A percentile compares a stretch with the other conserved stretches of the same genome.
These are phyloP conservation scores for Apiospora kogelbergensis DNA, from an alignment of 2,329 filamentous ascomycete species.

Conservation along the genomic window DNA sequence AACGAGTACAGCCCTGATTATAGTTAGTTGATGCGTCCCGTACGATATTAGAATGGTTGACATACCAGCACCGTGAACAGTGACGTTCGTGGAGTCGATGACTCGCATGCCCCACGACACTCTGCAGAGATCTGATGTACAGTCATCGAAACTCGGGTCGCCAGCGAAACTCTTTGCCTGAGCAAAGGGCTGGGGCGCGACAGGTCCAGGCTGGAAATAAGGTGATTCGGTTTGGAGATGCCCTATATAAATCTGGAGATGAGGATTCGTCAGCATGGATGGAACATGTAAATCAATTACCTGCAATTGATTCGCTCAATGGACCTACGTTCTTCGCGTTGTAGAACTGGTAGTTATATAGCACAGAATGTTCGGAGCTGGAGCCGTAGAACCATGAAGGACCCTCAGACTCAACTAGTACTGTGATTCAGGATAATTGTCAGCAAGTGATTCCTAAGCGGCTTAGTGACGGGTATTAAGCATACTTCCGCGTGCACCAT, in stretches of 20 bases:
- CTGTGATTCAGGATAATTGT: background rate
- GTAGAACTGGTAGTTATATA: constrained; percentile 53
- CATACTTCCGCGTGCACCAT: constrained; percentile 30
- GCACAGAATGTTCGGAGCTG: constrained; percentile 48
- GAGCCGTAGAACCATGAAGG: constrained; percentile 43
- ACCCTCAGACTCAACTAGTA: constrained; percentile 32
- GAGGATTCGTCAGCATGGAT: too few relatives aligned
- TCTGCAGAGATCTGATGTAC: constrained; percentile 21
- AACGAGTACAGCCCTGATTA: background rate
- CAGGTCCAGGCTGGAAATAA: constrained; percentile 48
- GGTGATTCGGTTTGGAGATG: constrained; percentile 43
- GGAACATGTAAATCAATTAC: too few relatives aligned
- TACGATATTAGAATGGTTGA: background rate
- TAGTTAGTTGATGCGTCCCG: background rate
- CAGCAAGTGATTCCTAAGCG: background rate
- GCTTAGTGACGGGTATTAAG: too few relatives aligned
- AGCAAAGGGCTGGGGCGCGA: constrained; percentile 39
- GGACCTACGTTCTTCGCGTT: constrained; percentile 41
- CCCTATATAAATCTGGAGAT: constrained; percentile 21
- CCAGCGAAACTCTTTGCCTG: background rate
- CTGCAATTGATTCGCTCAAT: too few relatives aligned
- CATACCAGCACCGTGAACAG: constrained; percentile 41
- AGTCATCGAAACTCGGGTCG: background rate
- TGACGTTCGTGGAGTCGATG: constrained; percentile 45
- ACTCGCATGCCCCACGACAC: constrained; percentile 53